phyloP scores from a whole-genome alignment of 352 stramenopile species.

The Pelagophyceae sp. region DNA sequence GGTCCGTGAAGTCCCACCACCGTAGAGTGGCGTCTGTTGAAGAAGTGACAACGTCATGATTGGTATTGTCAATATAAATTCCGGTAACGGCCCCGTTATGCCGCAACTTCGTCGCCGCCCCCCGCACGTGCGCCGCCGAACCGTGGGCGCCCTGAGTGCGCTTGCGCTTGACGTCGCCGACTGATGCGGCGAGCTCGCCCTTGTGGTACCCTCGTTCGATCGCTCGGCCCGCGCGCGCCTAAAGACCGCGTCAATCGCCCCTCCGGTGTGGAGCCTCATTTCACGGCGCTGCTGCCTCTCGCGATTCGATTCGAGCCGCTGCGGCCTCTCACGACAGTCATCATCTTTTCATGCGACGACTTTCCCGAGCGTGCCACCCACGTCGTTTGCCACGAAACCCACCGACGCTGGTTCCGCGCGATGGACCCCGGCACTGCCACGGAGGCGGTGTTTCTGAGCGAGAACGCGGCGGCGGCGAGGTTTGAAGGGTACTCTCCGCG shows the following conservation, averaged over 20 bases:
- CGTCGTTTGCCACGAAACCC: no score
- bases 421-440: constrained; percentile 13
- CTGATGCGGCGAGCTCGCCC: constrained; percentile 12
- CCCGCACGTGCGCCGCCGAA: constrained; percentile 41
- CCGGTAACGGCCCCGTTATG: constrained; percentile 54
- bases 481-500: constrained; percentile 68
- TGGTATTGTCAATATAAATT: constrained; percentile 64
- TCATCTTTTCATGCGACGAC: no score
- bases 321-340: no score
- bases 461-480: neutral
- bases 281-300: no score
- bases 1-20: constrained; percentile 67
- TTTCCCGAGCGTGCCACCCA: no score
- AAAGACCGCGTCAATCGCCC: no score
- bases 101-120: neutral
- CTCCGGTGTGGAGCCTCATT: no score
- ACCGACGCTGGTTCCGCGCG: no score
- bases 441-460: constrained; percentile 30
- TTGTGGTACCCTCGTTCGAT: neutral
- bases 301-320: no score
- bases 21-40: constrained; percentile 68
- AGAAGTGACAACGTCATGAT: constrained; percentile 56
- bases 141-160: neutral
- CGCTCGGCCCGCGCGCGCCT: neutral
- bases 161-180: neutral